Evolutionary conservation across 2,329 filamentous ascomycete species (phyloP), one percentile per base, ranked within the genome.

Genomic region (Alternaria sp.): DNA sequence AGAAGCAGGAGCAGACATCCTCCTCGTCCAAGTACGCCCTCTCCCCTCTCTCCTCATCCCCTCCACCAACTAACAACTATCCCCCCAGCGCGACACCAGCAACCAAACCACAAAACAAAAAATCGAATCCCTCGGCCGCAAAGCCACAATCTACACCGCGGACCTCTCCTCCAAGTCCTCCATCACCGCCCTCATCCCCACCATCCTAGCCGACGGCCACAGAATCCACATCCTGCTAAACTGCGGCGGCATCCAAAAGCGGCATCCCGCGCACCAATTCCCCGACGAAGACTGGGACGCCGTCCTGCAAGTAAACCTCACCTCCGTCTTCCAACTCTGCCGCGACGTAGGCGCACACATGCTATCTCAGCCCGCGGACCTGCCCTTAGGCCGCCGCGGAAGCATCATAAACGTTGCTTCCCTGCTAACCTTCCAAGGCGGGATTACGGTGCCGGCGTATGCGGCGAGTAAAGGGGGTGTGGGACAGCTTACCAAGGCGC

Each of bases 231-330:
- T 96, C 74, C 87, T 97, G 8, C 83, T 97, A 71, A 97, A 94
- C 82, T 95, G 92, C 81, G 93, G 91, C 17, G 93, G 93, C 25
- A 94, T 97, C 76, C 93, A 97, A 80, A 86, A 89, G 66, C 86
- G 93, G 13, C 91, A 96, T 79, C 88, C 91, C 0, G 89, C 90
- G 46, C 88, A 93, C 71, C 80, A 86, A 62, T 97, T 97, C 76
- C 92, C 92, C 0, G 88, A 91, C 75, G 81, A 83, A 47, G 92
- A 96, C 82, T 96, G 93, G 86, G 86, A 91, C 74, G 88, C 91
- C 73, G 91, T 97, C 28, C 83, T 97, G 45, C 92, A 97, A 83
- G 91, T 97, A 54, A 97, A 97, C 81, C 88, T 97, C 49, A 91
- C 87, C 74, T 86, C 91, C 46, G 92, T 96, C 57, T 97, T 97